Conservation (phyloP, 148 eudicot species). For the Rhododendron williamsianum region DNA sequence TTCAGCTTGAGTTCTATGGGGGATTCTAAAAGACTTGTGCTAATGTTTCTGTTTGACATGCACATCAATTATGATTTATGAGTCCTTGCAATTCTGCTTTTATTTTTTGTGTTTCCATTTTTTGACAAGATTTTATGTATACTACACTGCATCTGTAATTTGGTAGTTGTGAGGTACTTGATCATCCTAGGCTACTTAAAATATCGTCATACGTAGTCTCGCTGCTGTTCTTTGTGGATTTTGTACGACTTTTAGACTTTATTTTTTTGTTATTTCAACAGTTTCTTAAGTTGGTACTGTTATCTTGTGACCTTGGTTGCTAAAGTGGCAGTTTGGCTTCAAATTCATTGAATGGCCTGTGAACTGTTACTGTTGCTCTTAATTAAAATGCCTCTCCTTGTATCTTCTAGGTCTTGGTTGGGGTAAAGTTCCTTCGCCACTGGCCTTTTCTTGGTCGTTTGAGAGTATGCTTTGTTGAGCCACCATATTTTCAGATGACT, state of each 20-base stretch:
- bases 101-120: background rate
- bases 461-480: conserved; percentile 88
- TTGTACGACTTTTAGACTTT: background rate
- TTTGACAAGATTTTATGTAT: background rate
- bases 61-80: background rate
- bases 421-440: conserved; percentile 72
- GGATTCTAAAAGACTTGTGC: background rate
- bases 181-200: background rate
- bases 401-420: conserved; percentile 70
- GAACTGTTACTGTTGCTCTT: background rate
- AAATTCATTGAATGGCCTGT: background rate
- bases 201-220: background rate
- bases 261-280: background rate
- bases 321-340: background rate
- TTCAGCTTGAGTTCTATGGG: background rate
- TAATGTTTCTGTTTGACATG: background rate
- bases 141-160: background rate
- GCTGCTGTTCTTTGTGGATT: background rate
- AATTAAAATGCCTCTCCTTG: conserved; percentile 1
- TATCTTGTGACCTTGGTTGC: background rate
- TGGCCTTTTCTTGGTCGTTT: conserved; percentile 94
- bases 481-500: conserved; percentile 94
- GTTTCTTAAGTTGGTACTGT: background rate
- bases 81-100: background rate
- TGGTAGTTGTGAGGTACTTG: background rate